Evolutionary conservation across 2,329 filamentous ascomycete genomes (phyloP).

Genomic region (Nemania sp.): DNA sequence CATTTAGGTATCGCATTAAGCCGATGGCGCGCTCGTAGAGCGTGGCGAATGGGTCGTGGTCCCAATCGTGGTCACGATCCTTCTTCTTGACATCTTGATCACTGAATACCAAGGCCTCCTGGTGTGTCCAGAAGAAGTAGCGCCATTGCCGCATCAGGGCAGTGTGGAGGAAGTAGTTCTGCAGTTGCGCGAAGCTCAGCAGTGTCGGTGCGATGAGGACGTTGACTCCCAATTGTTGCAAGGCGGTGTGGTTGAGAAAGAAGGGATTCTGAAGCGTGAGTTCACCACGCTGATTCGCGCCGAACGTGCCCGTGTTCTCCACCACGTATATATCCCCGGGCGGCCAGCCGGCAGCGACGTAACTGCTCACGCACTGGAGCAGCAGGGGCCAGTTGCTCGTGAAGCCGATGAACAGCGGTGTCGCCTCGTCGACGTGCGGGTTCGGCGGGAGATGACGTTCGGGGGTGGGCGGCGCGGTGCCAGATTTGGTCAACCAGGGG

Average conservation of each 20-base stretch:
- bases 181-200: constrained; percentile 54
- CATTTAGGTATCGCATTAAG: constrained; percentile 40
- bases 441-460: constrained; percentile 42
- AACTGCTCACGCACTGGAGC: constrained; percentile 56
- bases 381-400: constrained; percentile 57
- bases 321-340: constrained; percentile 57
- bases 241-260: constrained; percentile 56
- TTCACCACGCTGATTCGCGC: constrained; percentile 49
- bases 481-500: constrained; percentile 42
- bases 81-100: constrained; percentile 46
- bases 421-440: constrained; percentile 43
- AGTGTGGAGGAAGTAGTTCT: constrained; percentile 53
- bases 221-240: constrained; percentile 54
- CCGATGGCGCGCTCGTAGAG: constrained; percentile 42
- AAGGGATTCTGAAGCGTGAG: constrained; percentile 58
- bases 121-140: constrained; percentile 55
- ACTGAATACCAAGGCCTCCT: constrained; percentile 51
- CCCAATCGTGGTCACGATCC: constrained; percentile 44
- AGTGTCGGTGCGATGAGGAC: constrained; percentile 53
- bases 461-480: constrained; percentile 37
- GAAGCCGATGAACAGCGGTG: constrained; percentile 55
- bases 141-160: constrained; percentile 48
- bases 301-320: constrained; percentile 59
- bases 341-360: constrained; percentile 61
- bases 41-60: constrained; percentile 42